Evolutionary conservation across 1,139 yeast species (phyloP), one percentile per base, ranked within the genome.

Genomic region (Suhomyces wounanorum): DNA sequence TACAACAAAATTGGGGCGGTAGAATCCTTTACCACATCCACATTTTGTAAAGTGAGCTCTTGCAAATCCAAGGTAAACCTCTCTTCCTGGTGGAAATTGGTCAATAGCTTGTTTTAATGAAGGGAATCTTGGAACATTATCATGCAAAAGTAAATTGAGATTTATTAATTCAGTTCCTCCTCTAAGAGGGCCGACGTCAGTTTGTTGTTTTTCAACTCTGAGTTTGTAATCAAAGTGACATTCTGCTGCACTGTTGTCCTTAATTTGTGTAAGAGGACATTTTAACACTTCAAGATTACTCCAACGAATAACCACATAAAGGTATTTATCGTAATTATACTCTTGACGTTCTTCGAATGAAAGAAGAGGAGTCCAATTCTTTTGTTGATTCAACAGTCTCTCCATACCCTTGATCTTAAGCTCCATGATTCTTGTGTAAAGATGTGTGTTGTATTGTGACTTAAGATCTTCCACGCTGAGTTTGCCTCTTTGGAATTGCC

Each of bases 321-420:
- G 50, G 37, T 54, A 55, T 44, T 63, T 63, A 56, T 75, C 79
- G 55, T 59, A 62, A 16, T 59, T 60, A 47, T 55, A 51, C 16
- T 46, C 46, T 8, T 47, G 46, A 43, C 73, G 60, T 26, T 62
- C 64, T 2, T 45, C 43, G 30, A 58, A 58, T 50, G 69, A 67
- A 13, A 72, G 52, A 49, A 75, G 66, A 0, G 80, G 80, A 1
- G 78, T 72, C 80, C 80, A 76, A 55, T 76, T 76, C 56, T 76
- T 76, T 52, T 75, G 77, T 26, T 56, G 48, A 9, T 14, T 62
- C 8, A 51, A 53, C 25, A 59, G 60, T 21, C 73, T 57, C 11
- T 57, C 55, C 16, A 55, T 46, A 31, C 64, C 64, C 31, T 64
- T 63, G 18, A 67, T 55, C 33, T 56, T 52, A 28, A 75, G 61